A percentile compares a stretch with the other conserved stretches of the same genome.
Conservation (phyloP, 169 alveolate genomes). For the Toxoplasma gondii region DNA sequence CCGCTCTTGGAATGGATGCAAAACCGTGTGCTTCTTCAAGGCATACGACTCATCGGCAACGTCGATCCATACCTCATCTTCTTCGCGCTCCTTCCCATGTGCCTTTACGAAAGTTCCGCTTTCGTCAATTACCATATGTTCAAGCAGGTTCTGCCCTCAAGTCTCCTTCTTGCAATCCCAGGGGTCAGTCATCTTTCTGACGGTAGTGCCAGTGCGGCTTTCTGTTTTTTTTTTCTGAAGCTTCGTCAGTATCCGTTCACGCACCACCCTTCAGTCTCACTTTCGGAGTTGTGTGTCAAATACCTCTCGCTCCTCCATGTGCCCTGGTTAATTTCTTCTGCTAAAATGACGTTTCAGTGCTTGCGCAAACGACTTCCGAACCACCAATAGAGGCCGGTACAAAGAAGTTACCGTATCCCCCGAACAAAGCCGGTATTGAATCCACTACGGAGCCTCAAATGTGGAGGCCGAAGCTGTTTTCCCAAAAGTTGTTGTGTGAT, state of each 20-base stretch:
- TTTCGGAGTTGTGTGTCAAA: no score
- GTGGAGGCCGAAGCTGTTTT: no score
- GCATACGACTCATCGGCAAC: neutral
- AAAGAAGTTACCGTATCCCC: no score
- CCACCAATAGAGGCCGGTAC: no score
- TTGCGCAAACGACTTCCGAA: no score
- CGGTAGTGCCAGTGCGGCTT: neutral
- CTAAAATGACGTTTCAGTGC: no score
- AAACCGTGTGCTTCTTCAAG: neutral
- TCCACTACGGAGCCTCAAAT: no score
- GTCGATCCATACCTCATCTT: slow-evolving; percentile 1
- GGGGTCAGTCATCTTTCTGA: neutral
- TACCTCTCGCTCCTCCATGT: no score
- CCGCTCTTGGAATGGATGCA: neutral
- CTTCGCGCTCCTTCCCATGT: slow-evolving; percentile 4
- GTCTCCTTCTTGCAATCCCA: neutral
- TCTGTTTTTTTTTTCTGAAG: no score
- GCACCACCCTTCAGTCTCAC: neutral
- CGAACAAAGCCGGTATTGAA: no score
- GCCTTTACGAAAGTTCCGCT: slow-evolving; percentile 1
- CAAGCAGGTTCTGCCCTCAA: slow-evolving; percentile 1
- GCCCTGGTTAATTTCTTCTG: no score
- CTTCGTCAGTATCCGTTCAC: neutral
- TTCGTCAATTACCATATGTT: neutral
- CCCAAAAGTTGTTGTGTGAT: neutral